These are phyloP conservation scores for Allantophomopsis cytisporea DNA, from an alignment of 2,329 filamentous ascomycete species.

Conservation along the genomic window DNA sequence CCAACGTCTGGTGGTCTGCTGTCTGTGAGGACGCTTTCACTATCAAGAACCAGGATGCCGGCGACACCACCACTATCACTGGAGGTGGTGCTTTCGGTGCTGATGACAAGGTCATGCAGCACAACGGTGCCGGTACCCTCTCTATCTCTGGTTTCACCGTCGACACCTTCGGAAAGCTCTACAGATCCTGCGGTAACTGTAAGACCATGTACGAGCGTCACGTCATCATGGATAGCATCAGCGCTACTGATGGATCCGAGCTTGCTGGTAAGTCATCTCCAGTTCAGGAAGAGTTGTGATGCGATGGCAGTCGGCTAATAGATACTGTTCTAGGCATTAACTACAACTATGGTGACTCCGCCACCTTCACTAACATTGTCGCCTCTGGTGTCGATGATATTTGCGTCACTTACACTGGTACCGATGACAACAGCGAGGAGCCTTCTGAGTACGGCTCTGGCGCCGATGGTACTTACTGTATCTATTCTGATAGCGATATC, in stretches of 20 bases:
- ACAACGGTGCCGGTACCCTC: constrained; percentile 24
- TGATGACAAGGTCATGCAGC: constrained; percentile 22
- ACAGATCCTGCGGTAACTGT: constrained; percentile 36
- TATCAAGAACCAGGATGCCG: constrained; percentile 10
- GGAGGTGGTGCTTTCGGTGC: constrained; percentile 29
- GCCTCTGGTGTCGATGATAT: constrained; percentile 8
- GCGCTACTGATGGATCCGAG: constrained; percentile 21
- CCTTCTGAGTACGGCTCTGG: constrained; percentile 23
- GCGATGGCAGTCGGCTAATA: constrained; percentile 5
- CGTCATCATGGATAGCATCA: constrained; percentile 26
- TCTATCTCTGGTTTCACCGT: constrained; percentile 23
- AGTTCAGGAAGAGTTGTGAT: not conserved
- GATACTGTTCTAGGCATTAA: constrained; percentile 30
- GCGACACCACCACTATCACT: constrained; percentile 25
- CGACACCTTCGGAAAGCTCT: constrained; percentile 31
- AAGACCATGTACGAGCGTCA: constrained; percentile 11
- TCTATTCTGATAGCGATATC: constrained; percentile 4
- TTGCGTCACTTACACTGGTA: constrained; percentile 20
- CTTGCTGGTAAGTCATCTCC: constrained; percentile 6
- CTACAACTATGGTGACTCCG: constrained; percentile 34
- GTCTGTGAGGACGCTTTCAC: constrained; percentile 14
- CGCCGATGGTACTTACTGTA: constrained; percentile 21
- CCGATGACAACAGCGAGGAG: constrained; percentile 20
- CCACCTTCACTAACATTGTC: constrained; percentile 25
- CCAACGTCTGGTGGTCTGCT: constrained; percentile 13